Percentiles rank a stretch among this genome's conserved stretches.
Conservation (phyloP, 2,329 filamentous ascomycete genomes). For the Colletotrichum tropicicola region DNA sequence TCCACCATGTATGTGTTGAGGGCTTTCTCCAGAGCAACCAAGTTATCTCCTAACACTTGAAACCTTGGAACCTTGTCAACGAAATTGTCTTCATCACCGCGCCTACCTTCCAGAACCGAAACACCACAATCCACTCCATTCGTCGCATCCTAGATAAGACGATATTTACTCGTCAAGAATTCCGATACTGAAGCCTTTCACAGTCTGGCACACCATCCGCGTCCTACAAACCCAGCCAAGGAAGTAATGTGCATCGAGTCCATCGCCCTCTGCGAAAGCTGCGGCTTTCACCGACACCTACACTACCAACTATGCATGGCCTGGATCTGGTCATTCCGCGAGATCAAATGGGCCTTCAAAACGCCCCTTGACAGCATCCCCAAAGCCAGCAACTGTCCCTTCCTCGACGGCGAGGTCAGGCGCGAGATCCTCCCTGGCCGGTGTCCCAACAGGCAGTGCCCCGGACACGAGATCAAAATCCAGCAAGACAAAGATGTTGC, state of each 20-base stretch:
- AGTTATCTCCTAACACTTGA: too few relatives aligned
- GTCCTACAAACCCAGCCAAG: neutral
- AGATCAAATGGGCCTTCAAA: conserved; percentile 18
- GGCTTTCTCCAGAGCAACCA: too few relatives aligned
- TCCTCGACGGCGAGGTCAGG: conserved; percentile 17
- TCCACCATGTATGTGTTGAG: too few relatives aligned
- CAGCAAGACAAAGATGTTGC: conserved; percentile 4
- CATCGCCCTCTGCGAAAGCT: conserved; percentile 28
- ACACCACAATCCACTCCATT: too few relatives aligned
- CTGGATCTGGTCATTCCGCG: conserved; percentile 13
- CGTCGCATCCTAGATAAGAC: too few relatives aligned
- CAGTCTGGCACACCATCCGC: too few relatives aligned
- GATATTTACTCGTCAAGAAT: too few relatives aligned
- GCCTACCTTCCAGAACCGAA: too few relatives aligned
- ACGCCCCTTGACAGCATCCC: conserved; percentile 18
- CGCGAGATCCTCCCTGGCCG: conserved; percentile 22
- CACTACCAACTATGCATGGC: conserved; percentile 25
- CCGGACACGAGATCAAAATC: conserved; percentile 2
- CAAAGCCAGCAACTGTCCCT: conserved; percentile 17
- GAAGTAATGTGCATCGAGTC: conserved; percentile 31
- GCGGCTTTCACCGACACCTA: conserved; percentile 30
- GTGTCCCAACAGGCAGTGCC: conserved; percentile 16
- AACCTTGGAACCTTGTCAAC: too few relatives aligned
- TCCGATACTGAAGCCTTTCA: too few relatives aligned
- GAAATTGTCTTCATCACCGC: too few relatives aligned